Conservation (phyloP, 129 eudicot genomes). For the Flaveria brownii region DNA sequence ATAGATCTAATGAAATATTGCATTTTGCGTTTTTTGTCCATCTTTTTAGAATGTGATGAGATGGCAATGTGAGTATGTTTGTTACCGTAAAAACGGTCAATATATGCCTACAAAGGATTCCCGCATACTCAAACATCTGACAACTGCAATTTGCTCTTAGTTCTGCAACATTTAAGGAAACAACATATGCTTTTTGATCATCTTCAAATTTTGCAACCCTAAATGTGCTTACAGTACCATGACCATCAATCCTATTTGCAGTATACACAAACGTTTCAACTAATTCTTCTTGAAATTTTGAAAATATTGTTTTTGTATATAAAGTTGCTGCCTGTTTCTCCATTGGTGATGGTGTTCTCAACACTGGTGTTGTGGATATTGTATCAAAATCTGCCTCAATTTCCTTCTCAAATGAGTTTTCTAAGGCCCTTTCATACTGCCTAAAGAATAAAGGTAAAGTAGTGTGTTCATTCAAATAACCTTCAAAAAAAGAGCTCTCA, state of each 20-base stretch:
- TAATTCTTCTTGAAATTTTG: conserved; percentile 82
- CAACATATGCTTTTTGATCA: conserved; percentile 62
- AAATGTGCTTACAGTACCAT: conserved; percentile 63
- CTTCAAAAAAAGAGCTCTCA: conserved; percentile 75
- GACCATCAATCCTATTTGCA: conserved; percentile 78
- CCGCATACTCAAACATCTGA: conserved; percentile 84
- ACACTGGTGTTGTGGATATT: conserved; percentile 56
- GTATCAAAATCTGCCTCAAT: conserved; percentile 83
- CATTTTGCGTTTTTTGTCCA: conserved; percentile 84
- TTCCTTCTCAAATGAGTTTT: conserved; percentile 75
- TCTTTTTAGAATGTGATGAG: conserved; percentile 79
- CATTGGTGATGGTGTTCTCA: conserved; percentile 95
- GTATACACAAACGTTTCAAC: conserved; percentile 94
- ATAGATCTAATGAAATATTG: conserved; percentile 49
- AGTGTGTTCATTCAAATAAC: conserved; percentile 75
- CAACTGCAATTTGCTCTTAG: conserved; percentile 84
- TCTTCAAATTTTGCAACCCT: conserved; percentile 93
- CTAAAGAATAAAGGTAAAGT: conserved; percentile 85
- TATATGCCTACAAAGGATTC: conserved; percentile 82
- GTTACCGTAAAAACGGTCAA: conserved; percentile 91
- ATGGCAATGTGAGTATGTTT: conserved; percentile 77
- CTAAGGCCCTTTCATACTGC: conserved; percentile 92
- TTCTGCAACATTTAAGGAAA: conserved; percentile 60
- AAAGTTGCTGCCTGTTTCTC: conserved; percentile 89
- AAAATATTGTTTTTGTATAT: conserved; percentile 67